A percentile compares a stretch with the other conserved stretches of the same genome.
Evolutionary conservation across 2,329 filamentous ascomycete genomes (phyloP).

Genomic region (Falciphora oryzae): DNA sequence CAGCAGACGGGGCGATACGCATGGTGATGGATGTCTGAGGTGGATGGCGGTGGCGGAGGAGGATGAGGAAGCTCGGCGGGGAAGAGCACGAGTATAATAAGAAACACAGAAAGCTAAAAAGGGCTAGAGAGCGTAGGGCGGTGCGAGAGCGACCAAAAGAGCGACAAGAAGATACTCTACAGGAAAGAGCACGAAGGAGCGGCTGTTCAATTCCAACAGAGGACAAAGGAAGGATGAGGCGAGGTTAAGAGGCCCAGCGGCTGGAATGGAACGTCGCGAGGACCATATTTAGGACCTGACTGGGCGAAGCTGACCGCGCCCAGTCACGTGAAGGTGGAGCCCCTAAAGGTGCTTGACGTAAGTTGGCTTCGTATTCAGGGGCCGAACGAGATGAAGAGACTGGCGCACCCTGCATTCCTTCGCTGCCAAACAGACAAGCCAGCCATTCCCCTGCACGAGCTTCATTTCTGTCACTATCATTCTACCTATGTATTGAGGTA

Average conservation of each 20-base stretch:
- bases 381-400: background rate
- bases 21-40: slow-evolving; percentile 26
- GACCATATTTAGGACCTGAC: background rate
- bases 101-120: background rate
- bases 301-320: background rate
- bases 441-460: background rate
- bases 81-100: background rate
- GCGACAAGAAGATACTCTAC: background rate
- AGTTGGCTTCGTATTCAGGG: slow-evolving; percentile 1
- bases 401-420: background rate
- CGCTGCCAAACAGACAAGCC: background rate
- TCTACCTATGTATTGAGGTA: background rate
- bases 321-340: background rate
- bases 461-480: background rate
- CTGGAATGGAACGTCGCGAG: slow-evolving; percentile 1
- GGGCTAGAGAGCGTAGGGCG: background rate
- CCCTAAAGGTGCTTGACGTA: background rate
- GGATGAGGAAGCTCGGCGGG: background rate
- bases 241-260: slow-evolving; percentile 2
- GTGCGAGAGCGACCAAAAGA: slow-evolving; percentile 5
- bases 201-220: slow-evolving; percentile 5
- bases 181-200: slow-evolving; percentile 4
- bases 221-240: slow-evolving; percentile 5
- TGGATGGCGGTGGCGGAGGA: background rate
- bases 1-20: slow-evolving; percentile 33